Evolutionary conservation across 345 rosid species (phyloP).

Genomic region (Iberis pinnata): DNA sequence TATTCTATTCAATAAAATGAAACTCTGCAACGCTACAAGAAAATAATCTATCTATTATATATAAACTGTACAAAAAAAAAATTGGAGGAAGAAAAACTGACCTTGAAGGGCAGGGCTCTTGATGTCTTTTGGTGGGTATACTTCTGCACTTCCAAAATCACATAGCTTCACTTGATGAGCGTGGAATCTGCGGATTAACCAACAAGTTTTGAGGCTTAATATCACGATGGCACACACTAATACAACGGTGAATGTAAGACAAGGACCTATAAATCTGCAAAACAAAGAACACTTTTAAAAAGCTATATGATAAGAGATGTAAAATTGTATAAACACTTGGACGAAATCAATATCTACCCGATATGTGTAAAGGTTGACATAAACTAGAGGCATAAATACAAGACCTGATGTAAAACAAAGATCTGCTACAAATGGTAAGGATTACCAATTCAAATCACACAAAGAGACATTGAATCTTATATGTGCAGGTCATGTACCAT

Average conservation of each 20-base stretch:
- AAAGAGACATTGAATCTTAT: too few relatives aligned
- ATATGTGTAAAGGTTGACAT: constrained; percentile 84
- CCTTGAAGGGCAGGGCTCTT: too few relatives aligned
- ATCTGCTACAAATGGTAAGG: too few relatives aligned
- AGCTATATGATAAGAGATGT: background rate
- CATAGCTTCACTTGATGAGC: constrained; percentile 93
- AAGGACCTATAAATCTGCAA: constrained; percentile 86
- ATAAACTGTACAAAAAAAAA: too few relatives aligned
- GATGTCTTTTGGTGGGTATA: too few relatives aligned
- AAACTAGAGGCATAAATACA: constrained; percentile 87
- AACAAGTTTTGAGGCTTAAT: constrained; percentile 94
- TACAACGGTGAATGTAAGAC: constrained; percentile 76
- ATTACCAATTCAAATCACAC: too few relatives aligned
- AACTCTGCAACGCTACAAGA: too few relatives aligned
- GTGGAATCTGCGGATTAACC: constrained; percentile 98
- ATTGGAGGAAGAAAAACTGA: too few relatives aligned
- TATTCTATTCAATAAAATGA: too few relatives aligned
- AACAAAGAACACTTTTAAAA: background rate
- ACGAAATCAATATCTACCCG: constrained; percentile 39
- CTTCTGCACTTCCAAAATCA: constrained; percentile 98
- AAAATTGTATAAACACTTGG: background rate
- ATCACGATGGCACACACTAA: constrained; percentile 92
- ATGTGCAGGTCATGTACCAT: too few relatives aligned
- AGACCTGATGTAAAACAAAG: too few relatives aligned
- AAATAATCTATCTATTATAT: too few relatives aligned